Evolutionary conservation across 768 basidiomycete genomes (phyloP), one percentile per base, ranked within the genome.

Genomic region (Mycena kentingensis): DNA sequence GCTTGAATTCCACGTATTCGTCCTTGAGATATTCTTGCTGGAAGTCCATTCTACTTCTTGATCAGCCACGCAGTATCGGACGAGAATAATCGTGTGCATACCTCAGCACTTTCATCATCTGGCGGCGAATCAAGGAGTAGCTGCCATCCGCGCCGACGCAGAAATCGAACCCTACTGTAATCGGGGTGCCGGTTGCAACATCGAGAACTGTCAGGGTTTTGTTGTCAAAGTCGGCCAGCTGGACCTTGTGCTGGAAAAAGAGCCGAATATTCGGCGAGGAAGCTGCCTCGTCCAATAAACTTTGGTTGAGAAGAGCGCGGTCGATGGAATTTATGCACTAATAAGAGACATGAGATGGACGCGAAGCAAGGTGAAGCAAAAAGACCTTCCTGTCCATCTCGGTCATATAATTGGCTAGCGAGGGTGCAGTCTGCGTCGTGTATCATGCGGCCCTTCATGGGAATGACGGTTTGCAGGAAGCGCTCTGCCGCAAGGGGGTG

Each of bases 381-480:
- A 28, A 49, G 22, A 70, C 83, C 65, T 63, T 88, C 93, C 83
- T 94, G 91, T 64, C 89, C 89, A 67, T 90, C 78, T 65, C 80
- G 85, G 70, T 96, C 95, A 71, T 97, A 97, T 46, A 76, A 71
- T 73, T 96, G 93, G 61, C 92, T 93, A 63, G 91, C 83, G 58
- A 82, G 76, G 60, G 79, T 79, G 52, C 90, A 89, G 60, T 82
- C 74, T 55, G 67, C 64, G 63, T 84, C 82, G 74, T 98, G 96
- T 58, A 98, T 92, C 93, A 98, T 96, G 45, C 96, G 81, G 37
- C 93, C 95, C 62, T 80, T 84, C 93, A 98, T 95, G 60, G 94
- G 94, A 71, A 98, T 94, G 34, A 86, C 87, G 26, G 83, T 77
- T 60, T 84, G 73, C 62, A 96, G 70, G 64, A 95, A 88, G 55